Conservation (phyloP, 495 filamentous ascomycete genomes). For the Poronia punctata region DNA sequence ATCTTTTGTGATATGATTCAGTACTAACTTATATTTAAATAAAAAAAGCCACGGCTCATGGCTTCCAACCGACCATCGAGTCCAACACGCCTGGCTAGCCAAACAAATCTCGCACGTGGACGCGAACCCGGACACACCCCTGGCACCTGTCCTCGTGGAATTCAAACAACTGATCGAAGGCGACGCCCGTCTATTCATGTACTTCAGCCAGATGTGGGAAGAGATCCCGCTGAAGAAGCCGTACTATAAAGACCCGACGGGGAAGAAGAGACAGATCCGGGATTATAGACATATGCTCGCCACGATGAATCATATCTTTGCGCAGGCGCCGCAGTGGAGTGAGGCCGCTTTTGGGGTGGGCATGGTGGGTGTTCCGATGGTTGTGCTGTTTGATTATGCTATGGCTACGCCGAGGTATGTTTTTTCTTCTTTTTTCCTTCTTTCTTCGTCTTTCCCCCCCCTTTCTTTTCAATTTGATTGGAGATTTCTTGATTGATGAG, state of each 20-base stretch:
- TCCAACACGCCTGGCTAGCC: slow-evolving; percentile 44
- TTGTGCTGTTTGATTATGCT: slow-evolving; percentile 64
- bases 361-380: slow-evolving; percentile 61
- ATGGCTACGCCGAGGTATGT: slow-evolving; percentile 58
- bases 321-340: slow-evolving; percentile 55
- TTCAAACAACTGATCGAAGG: slow-evolving; percentile 43
- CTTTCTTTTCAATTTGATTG: too few relatives aligned
- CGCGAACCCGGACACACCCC: slow-evolving; percentile 29
- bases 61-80: slow-evolving; percentile 47
- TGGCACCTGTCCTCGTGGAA: slow-evolving; percentile 40
- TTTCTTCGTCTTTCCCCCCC: slow-evolving; percentile 43
- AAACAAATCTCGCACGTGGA: slow-evolving; percentile 40
- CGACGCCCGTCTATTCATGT: slow-evolving; percentile 43
- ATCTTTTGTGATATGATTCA: too few relatives aligned
- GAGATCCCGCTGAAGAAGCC: slow-evolving; percentile 53
- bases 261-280: slow-evolving; percentile 48
- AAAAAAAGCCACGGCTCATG: slow-evolving; percentile 46
- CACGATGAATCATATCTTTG: slow-evolving; percentile 58
- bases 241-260: slow-evolving; percentile 56
- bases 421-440: neutral
- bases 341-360: slow-evolving; percentile 46
- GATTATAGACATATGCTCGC: slow-evolving; percentile 59
- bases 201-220: slow-evolving; percentile 56
- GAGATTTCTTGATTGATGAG: too few relatives aligned
- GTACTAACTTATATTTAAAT: too few relatives aligned